Base-by-base conservation (phyloP, 371 early-diverging fungal species). In the Massospora cicadina region DNA sequence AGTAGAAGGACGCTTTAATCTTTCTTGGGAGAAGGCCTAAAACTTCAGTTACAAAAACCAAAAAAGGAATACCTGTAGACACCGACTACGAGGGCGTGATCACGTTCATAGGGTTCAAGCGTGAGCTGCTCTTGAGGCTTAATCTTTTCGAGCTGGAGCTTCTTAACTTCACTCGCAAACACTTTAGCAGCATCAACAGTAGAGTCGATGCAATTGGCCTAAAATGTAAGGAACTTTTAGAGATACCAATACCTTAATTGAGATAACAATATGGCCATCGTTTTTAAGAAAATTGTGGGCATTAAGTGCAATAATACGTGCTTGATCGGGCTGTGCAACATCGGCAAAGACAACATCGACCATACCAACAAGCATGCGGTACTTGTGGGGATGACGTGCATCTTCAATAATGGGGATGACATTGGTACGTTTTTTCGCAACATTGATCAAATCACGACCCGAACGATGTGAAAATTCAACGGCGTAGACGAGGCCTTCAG, bases 301-400 rank as follows among this genome's bases (percentile, higher is more conserved):
- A 80, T 99, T 99, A 72, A 99, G 80, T 63, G 96, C 88, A 72
- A 99, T 90, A 75, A 99, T 99, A 85, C 99, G 92, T 1, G 99
- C 96, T 83, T 99, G 99, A 79, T 99, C 99, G 64, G 99, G 99
- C 77, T 99, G 99, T 32, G 99, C 99, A 70, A 99, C 99, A 85
- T 99, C 99, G 57, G 99, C 98, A 79, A 99, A 99, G 68, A 99
- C 89, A 30, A 92, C 91, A 81, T 99, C 99, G 32, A 99, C 99
- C 93, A 99, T 98, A 55, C 93, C 92, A 58, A 99, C 95, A 61
- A 99, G 83, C 99, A 99, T 98, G 80, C 99, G 93, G 83, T 99
- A 99, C 80, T 97, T 98, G 80, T 95, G 90, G 65, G 99, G 99
- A 76, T 97, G 93, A 74, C 99, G 93, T 56, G 99, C 99, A 81